Percentiles rank a stretch among this genome's conserved stretches.
Evolutionary conservation across 192 early-diverging fungal species (phyloP).

Genomic region (Linnemannia zychae): DNA sequence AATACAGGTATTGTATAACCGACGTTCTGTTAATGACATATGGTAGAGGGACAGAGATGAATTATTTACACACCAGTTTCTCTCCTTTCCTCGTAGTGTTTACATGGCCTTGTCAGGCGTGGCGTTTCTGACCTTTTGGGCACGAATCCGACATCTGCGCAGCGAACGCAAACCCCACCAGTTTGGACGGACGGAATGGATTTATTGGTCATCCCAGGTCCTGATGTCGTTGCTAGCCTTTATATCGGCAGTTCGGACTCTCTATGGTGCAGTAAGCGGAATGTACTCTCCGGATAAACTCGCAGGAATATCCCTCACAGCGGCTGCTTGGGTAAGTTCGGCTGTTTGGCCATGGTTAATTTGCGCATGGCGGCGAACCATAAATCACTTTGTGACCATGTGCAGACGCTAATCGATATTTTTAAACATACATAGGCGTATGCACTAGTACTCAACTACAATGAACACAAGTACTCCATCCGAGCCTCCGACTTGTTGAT

Average conservation of each 20-base stretch:
- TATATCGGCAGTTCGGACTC: constrained; percentile 3
- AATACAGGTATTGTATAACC: constrained; percentile 36
- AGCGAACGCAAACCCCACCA: constrained; percentile 15
- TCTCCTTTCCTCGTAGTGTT: background rate
- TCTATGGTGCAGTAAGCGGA: background rate
- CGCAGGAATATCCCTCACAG: constrained; percentile 13
- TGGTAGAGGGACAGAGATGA: background rate
- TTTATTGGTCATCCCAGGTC: constrained; percentile 38
- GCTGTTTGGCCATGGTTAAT: background rate
- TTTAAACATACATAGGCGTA: background rate
- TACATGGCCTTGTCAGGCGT: background rate
- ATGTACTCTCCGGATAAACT: background rate
- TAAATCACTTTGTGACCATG: background rate
- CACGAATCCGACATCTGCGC: constrained; percentile 14
- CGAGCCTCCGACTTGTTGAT: constrained; percentile 42
- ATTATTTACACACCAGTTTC: background rate
- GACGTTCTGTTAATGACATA: background rate
- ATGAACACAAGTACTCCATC: constrained; percentile 46
- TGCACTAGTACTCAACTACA: constrained; percentile 29
- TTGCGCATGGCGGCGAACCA: background rate
- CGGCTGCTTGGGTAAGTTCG: constrained; percentile 17
- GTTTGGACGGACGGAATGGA: constrained; percentile 39
- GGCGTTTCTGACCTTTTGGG: background rate
- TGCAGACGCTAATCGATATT: background rate
- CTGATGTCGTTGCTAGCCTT: constrained; percentile 5